These are phyloP conservation scores for Diaporthe aspalathi DNA, from an alignment of 2,329 filamentous ascomycete species.

Conservation along the genomic window DNA sequence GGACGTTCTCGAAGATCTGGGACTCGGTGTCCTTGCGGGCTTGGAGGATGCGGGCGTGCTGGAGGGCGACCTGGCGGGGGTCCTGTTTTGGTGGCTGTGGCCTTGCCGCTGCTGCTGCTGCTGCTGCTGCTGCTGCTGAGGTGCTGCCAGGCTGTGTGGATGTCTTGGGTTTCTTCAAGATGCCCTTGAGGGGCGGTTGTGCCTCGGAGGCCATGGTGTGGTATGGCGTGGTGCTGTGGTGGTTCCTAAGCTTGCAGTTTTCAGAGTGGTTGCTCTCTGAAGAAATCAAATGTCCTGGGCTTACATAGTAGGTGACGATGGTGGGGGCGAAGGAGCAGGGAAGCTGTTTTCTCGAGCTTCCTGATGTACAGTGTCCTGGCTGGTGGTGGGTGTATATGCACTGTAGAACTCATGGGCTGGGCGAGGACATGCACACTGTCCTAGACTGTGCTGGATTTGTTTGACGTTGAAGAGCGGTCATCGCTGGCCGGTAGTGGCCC, in stretches of 20 bases:
- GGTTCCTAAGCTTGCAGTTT: neutral
- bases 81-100: constrained; percentile 55
- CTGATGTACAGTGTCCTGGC: neutral
- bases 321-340: neutral
- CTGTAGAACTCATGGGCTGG: rapidly evolving
- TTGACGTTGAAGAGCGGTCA: constrained; percentile 28
- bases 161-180: constrained; percentile 69
- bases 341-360: constrained; percentile 24
- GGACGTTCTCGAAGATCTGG: constrained; percentile 77
- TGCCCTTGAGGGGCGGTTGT: constrained; percentile 61
- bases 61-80: constrained; percentile 73
- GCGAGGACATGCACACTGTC: constrained; percentile 5
- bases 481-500: constrained; percentile 16
- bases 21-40: constrained; percentile 82
- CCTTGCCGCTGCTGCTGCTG: constrained; percentile 49
- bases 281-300: neutral
- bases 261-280: neutral
- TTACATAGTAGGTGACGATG: constrained; percentile 13
- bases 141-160: constrained; percentile 42
- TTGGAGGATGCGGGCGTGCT: constrained; percentile 86
- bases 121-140: constrained; percentile 40
- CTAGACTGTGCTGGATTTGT: constrained; percentile 7
- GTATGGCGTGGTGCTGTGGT: neutral
- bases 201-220: constrained; percentile 60
- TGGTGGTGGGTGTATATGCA: neutral